Conservation (phyloP, 2,329 filamentous ascomycete genomes). For the Trichoderma breve region DNA sequence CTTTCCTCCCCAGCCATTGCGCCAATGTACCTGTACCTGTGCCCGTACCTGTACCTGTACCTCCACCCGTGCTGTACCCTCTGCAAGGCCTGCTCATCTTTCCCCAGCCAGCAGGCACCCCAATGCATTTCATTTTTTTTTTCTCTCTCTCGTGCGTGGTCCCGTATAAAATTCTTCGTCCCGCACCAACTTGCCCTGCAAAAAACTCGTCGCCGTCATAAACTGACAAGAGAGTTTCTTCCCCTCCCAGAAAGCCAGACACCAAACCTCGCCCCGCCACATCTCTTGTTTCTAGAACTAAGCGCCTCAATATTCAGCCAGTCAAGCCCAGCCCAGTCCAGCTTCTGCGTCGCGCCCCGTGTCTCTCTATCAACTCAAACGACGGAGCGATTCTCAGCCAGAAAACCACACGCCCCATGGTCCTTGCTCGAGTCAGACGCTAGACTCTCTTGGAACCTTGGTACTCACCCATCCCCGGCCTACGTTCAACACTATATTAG, state of each 20-base stretch:
- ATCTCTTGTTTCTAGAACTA: slow-evolving; percentile 14
- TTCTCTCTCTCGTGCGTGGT: slow-evolving; percentile 18
- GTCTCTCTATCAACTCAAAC: slow-evolving; percentile 8
- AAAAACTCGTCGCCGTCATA: slow-evolving; percentile 20
- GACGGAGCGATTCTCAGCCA: not conserved
- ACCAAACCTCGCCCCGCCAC: not conserved
- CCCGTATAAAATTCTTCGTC: slow-evolving; percentile 36
- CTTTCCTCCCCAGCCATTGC: not conserved
- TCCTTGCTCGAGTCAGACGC: slow-evolving; percentile 29
- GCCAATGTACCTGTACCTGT: not conserved
- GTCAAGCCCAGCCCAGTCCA: not conserved
- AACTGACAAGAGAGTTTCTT: slow-evolving; percentile 9
- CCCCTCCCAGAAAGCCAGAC: not conserved
- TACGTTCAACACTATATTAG: slow-evolving; percentile 40
- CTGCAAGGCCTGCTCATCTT: slow-evolving; percentile 13
- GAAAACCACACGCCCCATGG: slow-evolving; percentile 22
- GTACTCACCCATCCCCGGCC: slow-evolving; percentile 34
- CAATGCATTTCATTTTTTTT: slow-evolving; percentile 22
- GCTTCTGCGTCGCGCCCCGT: slow-evolving; percentile 7
- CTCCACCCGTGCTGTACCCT: not conserved
- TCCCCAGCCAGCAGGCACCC: slow-evolving; percentile 3
- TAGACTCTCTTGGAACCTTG: slow-evolving; percentile 38
- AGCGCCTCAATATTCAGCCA: slow-evolving; percentile 16
- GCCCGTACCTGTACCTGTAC: not conserved
- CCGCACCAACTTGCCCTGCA: slow-evolving; percentile 23